Conservation (phyloP, 208 protist genomes). For the Wallacemonas rigidus region DNA sequence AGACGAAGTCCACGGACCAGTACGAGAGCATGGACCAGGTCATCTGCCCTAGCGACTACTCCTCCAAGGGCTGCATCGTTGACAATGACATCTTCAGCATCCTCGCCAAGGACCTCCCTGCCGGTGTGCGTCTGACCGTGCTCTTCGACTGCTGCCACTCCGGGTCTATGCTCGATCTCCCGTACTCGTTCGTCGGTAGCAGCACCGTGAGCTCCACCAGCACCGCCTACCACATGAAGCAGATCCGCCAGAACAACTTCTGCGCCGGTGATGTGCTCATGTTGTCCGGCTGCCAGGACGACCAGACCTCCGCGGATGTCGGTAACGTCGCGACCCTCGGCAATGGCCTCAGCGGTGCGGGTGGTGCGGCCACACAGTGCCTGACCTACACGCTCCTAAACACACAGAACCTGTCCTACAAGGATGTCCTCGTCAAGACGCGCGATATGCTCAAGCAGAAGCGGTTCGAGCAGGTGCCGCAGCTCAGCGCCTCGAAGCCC, state of each 20-base stretch:
- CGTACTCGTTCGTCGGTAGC: slow-evolving; percentile 55
- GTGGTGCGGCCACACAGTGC: slow-evolving; percentile 70
- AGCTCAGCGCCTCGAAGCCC: slow-evolving; percentile 69
- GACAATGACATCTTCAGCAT: slow-evolving; percentile 78
- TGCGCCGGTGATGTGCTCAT: slow-evolving; percentile 53
- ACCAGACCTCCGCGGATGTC: slow-evolving; percentile 71
- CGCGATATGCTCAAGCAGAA: slow-evolving; percentile 61
- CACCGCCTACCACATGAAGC: slow-evolving; percentile 55
- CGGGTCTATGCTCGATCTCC: slow-evolving; percentile 79
- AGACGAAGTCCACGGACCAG: slow-evolving; percentile 50
- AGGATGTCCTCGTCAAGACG: slow-evolving; percentile 54
- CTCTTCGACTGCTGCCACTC: slow-evolving; percentile 93
- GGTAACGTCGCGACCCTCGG: slow-evolving; percentile 46
- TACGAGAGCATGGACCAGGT: slow-evolving; percentile 81
- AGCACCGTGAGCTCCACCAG: slow-evolving; percentile 23
- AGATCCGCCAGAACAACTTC: slow-evolving; percentile 64
- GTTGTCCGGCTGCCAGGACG: slow-evolving; percentile 69
- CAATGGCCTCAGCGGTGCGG: slow-evolving; percentile 50
- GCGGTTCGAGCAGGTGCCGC: slow-evolving; percentile 68
- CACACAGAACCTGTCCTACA: slow-evolving; percentile 44
- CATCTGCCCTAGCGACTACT: slow-evolving; percentile 71
- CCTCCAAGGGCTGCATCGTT: slow-evolving; percentile 49
- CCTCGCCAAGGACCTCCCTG: slow-evolving; percentile 47
- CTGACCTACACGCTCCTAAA: slow-evolving; percentile 64
- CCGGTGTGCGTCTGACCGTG: slow-evolving; percentile 61